A percentile compares a stretch with the other conserved stretches of the same genome.
phyloP scores from a whole-genome alignment of 768 basidiomycete genomes.

The Pleurotus sapidus region DNA sequence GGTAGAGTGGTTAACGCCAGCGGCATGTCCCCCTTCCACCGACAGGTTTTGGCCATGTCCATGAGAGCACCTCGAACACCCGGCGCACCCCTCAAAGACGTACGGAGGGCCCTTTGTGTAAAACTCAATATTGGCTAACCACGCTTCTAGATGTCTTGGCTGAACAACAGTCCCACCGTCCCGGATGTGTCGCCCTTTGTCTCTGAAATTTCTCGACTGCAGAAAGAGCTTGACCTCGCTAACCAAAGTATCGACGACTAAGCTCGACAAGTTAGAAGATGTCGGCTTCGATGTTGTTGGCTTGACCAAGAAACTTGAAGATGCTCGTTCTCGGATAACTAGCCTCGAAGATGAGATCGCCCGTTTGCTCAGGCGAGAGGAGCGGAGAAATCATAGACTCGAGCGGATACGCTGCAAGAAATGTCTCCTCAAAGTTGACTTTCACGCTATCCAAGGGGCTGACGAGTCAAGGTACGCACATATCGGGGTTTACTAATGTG shows the following conservation, averaged over 20 bases:
- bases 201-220: slow-evolving; percentile 70
- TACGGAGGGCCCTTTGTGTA: slow-evolving; percentile 30
- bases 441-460: slow-evolving; percentile 37
- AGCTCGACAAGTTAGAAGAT: slow-evolving; percentile 82
- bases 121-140: slow-evolving; percentile 2
- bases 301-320: slow-evolving; percentile 67
- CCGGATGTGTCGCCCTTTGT: slow-evolving; percentile 59
- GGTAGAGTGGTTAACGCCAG: slow-evolving; percentile 50
- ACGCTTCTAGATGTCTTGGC: slow-evolving; percentile 61
- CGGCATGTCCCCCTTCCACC: slow-evolving; percentile 75
- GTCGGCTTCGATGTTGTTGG: slow-evolving; percentile 74
- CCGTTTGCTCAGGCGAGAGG: slow-evolving; percentile 62
- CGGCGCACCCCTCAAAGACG: slow-evolving; percentile 75
- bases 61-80: slow-evolving; percentile 73
- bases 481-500: not conserved
- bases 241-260: slow-evolving; percentile 88
- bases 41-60: slow-evolving; percentile 67
- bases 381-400: slow-evolving; percentile 60
- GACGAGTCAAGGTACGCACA: slow-evolving; percentile 58
- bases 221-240: slow-evolving; percentile 72
- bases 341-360: slow-evolving; percentile 68
- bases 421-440: slow-evolving; percentile 62
- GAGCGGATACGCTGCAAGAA: slow-evolving; percentile 65
- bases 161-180: slow-evolving; percentile 60
- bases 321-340: slow-evolving; percentile 57